Evolutionary conservation across 2,329 filamentous ascomycete genomes (phyloP).

Genomic region (Talaromyces sp.): DNA sequence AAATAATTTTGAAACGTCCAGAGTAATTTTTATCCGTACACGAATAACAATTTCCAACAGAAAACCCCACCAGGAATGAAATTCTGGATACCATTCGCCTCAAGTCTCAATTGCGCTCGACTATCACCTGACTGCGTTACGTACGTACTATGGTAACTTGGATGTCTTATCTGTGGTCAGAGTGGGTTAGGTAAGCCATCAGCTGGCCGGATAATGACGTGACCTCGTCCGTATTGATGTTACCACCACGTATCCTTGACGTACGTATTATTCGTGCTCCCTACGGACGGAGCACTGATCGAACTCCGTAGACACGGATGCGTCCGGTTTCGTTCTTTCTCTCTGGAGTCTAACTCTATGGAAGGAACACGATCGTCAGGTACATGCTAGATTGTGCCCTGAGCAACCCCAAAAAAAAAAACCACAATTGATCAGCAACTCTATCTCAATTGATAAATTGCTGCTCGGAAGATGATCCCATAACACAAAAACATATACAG

Average conservation of each 20-base stretch:
- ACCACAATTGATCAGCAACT: constrained; percentile 1
- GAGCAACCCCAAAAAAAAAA: not conserved
- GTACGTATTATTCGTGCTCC: not conserved
- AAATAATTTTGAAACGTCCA: not conserved
- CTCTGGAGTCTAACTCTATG: not conserved
- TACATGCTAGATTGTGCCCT: not conserved
- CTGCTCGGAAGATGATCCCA: not conserved
- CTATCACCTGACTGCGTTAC: not conserved
- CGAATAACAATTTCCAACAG: too few relatives aligned
- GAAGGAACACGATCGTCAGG: constrained; percentile 15
- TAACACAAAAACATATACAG: not conserved
- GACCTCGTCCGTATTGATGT: not conserved
- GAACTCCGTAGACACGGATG: not conserved
- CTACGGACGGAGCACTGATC: not conserved
- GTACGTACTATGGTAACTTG: not conserved
- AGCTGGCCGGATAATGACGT: constrained; percentile 3
- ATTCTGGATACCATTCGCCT: not conserved
- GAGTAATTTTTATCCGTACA: too few relatives aligned
- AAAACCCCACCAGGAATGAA: too few relatives aligned
- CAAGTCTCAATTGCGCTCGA: not conserved
- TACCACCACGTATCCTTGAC: constrained; percentile 1
- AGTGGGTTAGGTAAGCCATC: not conserved
- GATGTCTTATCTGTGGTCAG: not conserved
- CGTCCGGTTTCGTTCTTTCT: too few relatives aligned
- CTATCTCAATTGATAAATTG: not conserved